Base-by-base conservation (phyloP, 352 stramenopile genomes). In the Peronospora tabacina region DNA sequence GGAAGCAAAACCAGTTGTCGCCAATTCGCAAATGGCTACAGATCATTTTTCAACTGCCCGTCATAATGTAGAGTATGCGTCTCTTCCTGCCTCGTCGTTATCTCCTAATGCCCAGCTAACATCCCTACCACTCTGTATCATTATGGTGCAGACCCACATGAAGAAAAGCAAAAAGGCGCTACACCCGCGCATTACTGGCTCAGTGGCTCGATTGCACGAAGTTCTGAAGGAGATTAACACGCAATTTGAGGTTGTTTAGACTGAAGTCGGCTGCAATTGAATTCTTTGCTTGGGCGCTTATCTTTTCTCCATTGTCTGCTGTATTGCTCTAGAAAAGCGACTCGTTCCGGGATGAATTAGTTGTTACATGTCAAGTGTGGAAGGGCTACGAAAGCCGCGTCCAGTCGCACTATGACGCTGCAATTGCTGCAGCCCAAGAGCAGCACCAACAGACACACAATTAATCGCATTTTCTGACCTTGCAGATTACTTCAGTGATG, bases 91-190 rank as follows among this genome's bases (percentile, higher is more conserved):
- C n/a, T n/a, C n/a, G n/a, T n/a, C n/a, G n/a, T 22, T 15, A n/a
- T 2, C 17, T 47, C 11, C 22, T 42, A 4, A 30, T 7, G 3
- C 4, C 59, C 17, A 22, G n/a, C n/a, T n/a, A n/a, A n/a, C n/a
- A n/a, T n/a, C n/a, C n/a, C n/a, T n/a, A n/a, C n/a, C n/a, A n/a
- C n/a, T n/a, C n/a, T 38, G 7, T 45, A 15, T 30, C 46, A 2
- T 33, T n/a, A 37, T 15, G 8, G 10, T 32, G 15, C 19, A 92
- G 81, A 92, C 28, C 81, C 81, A 0, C 80, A 92, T 45, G 81
- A 92, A 52, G 78, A 92, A 66, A 92, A 92, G 69, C 81, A 92
- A 53, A 92, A 92, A 66, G n/a, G 81, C 75, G 26, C 66, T 92
- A 30, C 58, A 90, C 17, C 72, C 85, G 64, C 78, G 81, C 29